Conservation (phyloP, 139 green algal genomes). For the Yamagishiella unicocca region DNA sequence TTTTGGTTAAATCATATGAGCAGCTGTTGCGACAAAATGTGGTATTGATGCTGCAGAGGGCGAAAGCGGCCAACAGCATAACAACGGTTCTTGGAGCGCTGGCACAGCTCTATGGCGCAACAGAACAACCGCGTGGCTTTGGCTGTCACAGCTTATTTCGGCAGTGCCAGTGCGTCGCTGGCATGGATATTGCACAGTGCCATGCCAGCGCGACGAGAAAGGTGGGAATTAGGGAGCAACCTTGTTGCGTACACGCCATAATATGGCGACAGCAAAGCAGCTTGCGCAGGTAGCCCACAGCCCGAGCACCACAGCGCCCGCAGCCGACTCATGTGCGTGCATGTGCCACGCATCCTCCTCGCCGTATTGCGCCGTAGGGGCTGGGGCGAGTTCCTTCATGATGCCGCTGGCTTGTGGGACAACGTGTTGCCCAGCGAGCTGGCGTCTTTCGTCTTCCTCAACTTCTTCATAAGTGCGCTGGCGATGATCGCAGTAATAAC, state of each 20-base stretch:
- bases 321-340: not conserved
- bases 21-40: too few species aligned
- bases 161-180: not conserved
- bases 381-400: not conserved
- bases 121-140: not conserved
- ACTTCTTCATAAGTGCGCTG: not conserved
- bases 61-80: too few species aligned
- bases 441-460: not conserved
- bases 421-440: constrained; percentile 5
- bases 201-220: not conserved
- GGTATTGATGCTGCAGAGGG: too few species aligned
- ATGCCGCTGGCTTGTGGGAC: not conserved
- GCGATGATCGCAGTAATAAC: not conserved
- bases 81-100: too few species aligned
- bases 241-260: not conserved
- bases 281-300: not conserved
- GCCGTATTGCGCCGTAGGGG: not conserved
- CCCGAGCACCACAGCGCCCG: not conserved
- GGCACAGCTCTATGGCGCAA: not conserved
- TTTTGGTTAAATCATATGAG: too few species aligned
- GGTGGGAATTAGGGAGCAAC: not conserved
- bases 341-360: not conserved
- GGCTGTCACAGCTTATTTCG: not conserved
- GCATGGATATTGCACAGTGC: not conserved
- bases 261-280: not conserved